These are phyloP conservation scores for Phytopythium chamaehyphon DNA, from an alignment of 352 stramenopile genomes.

Conservation along the genomic window DNA sequence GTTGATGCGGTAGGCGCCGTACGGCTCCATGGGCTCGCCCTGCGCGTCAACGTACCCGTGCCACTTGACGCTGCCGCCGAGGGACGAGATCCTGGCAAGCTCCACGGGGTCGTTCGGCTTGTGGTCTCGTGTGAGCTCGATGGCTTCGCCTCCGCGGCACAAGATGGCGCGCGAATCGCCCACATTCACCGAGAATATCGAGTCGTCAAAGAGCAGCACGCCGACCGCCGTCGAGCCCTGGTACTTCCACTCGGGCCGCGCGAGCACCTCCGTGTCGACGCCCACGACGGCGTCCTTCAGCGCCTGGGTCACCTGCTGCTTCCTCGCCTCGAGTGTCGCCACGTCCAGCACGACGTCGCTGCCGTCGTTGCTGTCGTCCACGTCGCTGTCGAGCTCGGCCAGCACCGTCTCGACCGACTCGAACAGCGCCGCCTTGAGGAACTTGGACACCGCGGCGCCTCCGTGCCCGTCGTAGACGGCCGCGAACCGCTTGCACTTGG, in stretches of 20 bases:
- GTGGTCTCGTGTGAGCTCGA: slow-evolving; percentile 85
- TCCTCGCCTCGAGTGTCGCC: slow-evolving; percentile 16
- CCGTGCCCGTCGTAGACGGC: slow-evolving; percentile 86
- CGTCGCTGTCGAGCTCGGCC: slow-evolving; percentile 33
- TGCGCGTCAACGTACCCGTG: slow-evolving; percentile 82
- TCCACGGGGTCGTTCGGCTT: slow-evolving; percentile 87
- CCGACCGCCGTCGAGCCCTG: slow-evolving; percentile 75
- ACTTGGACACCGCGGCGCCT: slow-evolving; percentile 59
- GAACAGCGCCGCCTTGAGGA: slow-evolving; percentile 62
- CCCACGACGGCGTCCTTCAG: slow-evolving; percentile 42
- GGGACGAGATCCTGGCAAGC: slow-evolving; percentile 62
- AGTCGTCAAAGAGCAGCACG: slow-evolving; percentile 71
- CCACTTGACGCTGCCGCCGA: slow-evolving; percentile 88
- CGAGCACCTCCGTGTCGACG: slow-evolving; percentile 56
- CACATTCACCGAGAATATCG: slow-evolving; percentile 89
- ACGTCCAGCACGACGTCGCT: slow-evolving; percentile 18
- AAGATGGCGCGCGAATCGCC: slow-evolving; percentile 94
- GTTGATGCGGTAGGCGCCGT: slow-evolving; percentile 91
- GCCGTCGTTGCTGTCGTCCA: slow-evolving; percentile 33
- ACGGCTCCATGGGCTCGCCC: slow-evolving; percentile 84
- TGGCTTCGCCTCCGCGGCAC: slow-evolving; percentile 64
- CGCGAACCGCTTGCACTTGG: slow-evolving; percentile 72
- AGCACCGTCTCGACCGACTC: slow-evolving; percentile 46
- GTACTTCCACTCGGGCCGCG: slow-evolving; percentile 70
- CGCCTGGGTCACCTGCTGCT: slow-evolving; percentile 31